phyloP scores from a whole-genome alignment of 306 rosid species.

The Dalbergia cultrata region DNA sequence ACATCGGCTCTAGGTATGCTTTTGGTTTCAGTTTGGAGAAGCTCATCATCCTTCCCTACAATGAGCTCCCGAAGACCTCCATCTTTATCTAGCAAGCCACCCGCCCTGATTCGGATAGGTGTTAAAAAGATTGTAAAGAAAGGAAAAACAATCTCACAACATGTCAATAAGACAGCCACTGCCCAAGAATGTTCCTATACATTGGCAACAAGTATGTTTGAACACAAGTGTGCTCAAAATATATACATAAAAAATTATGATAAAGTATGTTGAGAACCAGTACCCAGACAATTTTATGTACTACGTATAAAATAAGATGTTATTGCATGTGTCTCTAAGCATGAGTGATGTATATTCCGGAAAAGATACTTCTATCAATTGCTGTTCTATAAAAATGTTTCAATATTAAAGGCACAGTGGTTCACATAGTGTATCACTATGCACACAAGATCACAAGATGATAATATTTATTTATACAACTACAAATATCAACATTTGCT shows the following conservation, averaged over 20 bases:
- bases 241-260: slow-evolving; percentile 3
- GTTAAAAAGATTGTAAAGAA: slow-evolving; percentile 6
- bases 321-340: background rate
- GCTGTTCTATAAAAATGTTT: background rate
- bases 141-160: slow-evolving; percentile 9
- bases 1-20: slow-evolving; percentile 87
- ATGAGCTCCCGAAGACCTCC: slow-evolving; percentile 86
- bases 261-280: slow-evolving; percentile 19
- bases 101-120: slow-evolving; percentile 69
- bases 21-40: slow-evolving; percentile 86
- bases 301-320: background rate
- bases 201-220: background rate
- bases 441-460: slow-evolving; percentile 14
- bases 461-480: background rate
- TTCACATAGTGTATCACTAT: background rate
- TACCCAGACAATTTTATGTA: background rate
- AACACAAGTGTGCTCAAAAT: slow-evolving; percentile 19
- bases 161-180: slow-evolving; percentile 1
- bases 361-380: background rate
- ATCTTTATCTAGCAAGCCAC: slow-evolving; percentile 90
- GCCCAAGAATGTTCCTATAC: background rate
- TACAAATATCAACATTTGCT: background rate
- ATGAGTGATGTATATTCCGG: background rate
- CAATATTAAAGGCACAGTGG: background rate
- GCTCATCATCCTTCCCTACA: slow-evolving; percentile 90